Evolutionary conservation across 345 rosid genomes (phyloP).

Genomic region (Isatis tinctoria): DNA sequence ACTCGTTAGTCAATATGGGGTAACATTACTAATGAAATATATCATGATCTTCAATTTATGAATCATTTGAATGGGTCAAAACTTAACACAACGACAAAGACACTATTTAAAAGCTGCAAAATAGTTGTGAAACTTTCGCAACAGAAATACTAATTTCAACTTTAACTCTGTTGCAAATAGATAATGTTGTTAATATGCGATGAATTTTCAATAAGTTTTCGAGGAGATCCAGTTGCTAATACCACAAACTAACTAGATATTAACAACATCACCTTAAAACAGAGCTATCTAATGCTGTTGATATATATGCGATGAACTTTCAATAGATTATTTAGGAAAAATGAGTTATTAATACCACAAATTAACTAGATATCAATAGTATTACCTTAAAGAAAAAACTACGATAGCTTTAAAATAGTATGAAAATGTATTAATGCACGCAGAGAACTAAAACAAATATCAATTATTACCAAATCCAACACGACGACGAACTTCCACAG

Average conservation of each 20-base stretch:
- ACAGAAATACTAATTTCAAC: background rate
- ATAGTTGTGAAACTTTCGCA: background rate
- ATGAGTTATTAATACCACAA: background rate
- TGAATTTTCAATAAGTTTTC: background rate
- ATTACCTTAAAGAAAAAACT: background rate
- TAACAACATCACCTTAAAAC: background rate
- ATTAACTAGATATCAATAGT: background rate
- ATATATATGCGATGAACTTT: background rate
- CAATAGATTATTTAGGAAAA: background rate
- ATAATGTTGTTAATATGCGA: background rate
- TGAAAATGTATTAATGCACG: background rate
- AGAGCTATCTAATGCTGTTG: background rate
- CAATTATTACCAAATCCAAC: slow-evolving; percentile 53
- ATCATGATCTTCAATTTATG: background rate
- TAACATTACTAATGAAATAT: background rate
- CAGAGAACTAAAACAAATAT: background rate
- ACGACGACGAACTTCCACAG: slow-evolving; percentile 63
- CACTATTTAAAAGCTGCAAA: background rate
- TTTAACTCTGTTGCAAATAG: background rate
- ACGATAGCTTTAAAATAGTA: background rate
- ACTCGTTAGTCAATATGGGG: background rate
- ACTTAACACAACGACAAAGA: background rate
- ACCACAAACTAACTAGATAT: background rate
- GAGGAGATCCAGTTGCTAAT: background rate
- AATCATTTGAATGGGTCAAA: background rate